A percentile compares a stretch with the other conserved stretches of the same genome.
These are phyloP conservation scores for Musa acuminata DNA, from an alignment of 176 grass and related monocot genomes.

Conservation along the genomic window DNA sequence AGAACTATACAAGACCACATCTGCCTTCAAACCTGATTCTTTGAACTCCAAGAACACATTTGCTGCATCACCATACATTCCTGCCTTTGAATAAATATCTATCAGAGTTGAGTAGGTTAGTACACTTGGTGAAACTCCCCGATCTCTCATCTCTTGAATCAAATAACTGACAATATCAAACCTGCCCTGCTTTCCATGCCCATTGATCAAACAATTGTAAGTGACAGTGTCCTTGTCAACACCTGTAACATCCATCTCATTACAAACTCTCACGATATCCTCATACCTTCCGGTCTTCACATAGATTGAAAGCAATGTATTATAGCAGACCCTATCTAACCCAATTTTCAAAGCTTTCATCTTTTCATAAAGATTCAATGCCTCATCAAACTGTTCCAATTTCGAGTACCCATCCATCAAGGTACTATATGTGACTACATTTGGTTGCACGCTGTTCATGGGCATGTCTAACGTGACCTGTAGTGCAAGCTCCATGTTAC, in stretches of 20 bases:
- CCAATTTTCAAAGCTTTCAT: slow-evolving; percentile 74
- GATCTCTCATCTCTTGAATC: slow-evolving; percentile 85
- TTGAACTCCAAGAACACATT: slow-evolving; percentile 94
- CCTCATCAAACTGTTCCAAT: slow-evolving; percentile 83
- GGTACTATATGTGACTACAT: slow-evolving; percentile 97
- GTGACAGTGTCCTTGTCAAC: slow-evolving; percentile 92
- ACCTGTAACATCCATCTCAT: slow-evolving; percentile 72
- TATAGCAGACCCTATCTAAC: slow-evolving; percentile 88
- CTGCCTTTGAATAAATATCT: slow-evolving; percentile 93
- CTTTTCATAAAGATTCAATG: slow-evolving; percentile 61
- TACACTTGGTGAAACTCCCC: slow-evolving; percentile 58
- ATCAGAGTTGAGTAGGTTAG: slow-evolving; percentile 95
- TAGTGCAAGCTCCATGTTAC: slow-evolving; percentile 80
- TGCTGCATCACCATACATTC: slow-evolving; percentile 91
- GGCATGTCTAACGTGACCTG: slow-evolving; percentile 74
- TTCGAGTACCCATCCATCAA: slow-evolving; percentile 95
- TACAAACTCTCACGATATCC: slow-evolving; percentile 67
- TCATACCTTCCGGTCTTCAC: slow-evolving; percentile 74
- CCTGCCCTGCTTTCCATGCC: slow-evolving; percentile 87
- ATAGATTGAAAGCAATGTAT: slow-evolving; percentile 85
- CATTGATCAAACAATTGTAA: slow-evolving; percentile 96
- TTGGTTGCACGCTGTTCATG: slow-evolving; percentile 52
- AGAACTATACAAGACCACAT: slow-evolving; percentile 95
- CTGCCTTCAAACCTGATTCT: slow-evolving; percentile 80
- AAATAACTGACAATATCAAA: slow-evolving; percentile 72